Evolutionary conservation across 805 yeast genomes (phyloP), one percentile per base, ranked within the genome.

Genomic region (Pichia thaimueangensis): DNA sequence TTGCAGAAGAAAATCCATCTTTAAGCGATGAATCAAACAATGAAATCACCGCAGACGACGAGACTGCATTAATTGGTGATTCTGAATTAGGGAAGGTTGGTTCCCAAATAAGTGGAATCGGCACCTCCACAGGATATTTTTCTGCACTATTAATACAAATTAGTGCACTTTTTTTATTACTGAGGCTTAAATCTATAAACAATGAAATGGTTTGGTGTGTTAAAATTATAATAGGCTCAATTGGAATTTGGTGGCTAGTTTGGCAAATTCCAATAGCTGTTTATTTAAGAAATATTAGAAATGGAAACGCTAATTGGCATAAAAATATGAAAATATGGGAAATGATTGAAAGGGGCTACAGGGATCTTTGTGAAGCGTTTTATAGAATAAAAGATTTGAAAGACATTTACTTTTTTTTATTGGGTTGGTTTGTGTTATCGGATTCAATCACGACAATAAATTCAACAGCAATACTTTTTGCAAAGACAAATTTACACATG

Each of bases 371-470:
- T 36, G 59, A 65, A 19, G 76, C 91, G 0, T 61, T 80, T n/a
- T 69, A 65, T 34, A 80, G 77, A 49, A 86, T 83, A 1, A 67
- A 75, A 2, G 61, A 73, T 38, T 61, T 84, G 52, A 70, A 68
- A 48, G 91, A 84, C 51, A 84, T 85, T 16, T 66, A 75, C n/a
- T 70, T 75, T 11, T 84, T 80, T 50, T 61, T 84, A 9, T 37
- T 75, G 0, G 88, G 86, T 1, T 84, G 94, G 94, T 84, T 84
- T 51, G 70, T 85, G 34, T 67, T 84, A 3, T 76, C 86, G 17
- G 94, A 85, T 55, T 79, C 87, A 0, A 64, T 82, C 10, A 82
- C 89, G 1, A 85, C 93, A 0, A 83, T 84, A 43, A 84, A 83
- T 57, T 79, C 88, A 1, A 80, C 93, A 0, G 91, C 93, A 0